Evolutionary conservation across 305 asterid genomes (phyloP).

Genomic region (Fraxinus nigra): DNA sequence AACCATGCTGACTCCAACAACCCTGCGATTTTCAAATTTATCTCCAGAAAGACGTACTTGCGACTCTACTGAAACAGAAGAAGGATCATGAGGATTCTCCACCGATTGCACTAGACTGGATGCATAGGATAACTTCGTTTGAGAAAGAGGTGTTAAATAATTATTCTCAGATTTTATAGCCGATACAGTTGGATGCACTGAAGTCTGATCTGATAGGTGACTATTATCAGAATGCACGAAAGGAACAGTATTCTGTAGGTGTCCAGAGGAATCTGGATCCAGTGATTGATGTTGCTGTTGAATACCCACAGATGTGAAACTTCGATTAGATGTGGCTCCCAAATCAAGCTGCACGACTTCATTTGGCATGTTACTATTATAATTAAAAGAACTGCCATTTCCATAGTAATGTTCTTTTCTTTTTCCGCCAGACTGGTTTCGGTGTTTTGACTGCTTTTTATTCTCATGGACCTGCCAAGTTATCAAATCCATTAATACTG

Average conservation of each 20-base stretch:
- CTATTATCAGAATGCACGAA: slow-evolving; percentile 42
- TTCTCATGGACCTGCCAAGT: slow-evolving; percentile 45
- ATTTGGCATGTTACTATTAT: slow-evolving; percentile 32
- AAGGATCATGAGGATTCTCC: slow-evolving; percentile 33
- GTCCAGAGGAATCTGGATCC: slow-evolving; percentile 36
- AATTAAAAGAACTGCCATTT: slow-evolving; percentile 28
- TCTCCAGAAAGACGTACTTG: slow-evolving; percentile 32
- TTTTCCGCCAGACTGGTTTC: slow-evolving; percentile 26
- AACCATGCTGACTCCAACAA: slow-evolving; percentile 31
- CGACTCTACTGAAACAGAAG: slow-evolving; percentile 31
- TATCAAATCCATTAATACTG: slow-evolving; percentile 14
- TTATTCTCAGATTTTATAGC: slow-evolving; percentile 50
- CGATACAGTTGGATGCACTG: slow-evolving; percentile 37
- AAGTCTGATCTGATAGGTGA: slow-evolving; percentile 39
- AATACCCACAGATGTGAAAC: slow-evolving; percentile 25
- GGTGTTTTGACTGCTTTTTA: slow-evolving; percentile 46
- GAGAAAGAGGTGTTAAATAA: slow-evolving; percentile 40
- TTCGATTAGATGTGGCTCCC: slow-evolving; percentile 33
- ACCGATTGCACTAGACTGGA: slow-evolving; percentile 42
- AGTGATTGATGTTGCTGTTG: slow-evolving; percentile 31
- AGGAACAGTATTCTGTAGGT: slow-evolving; percentile 34
- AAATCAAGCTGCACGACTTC: slow-evolving; percentile 37
- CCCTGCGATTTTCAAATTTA: slow-evolving; percentile 40
- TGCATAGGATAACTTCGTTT: slow-evolving; percentile 48
- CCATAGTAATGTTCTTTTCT: slow-evolving; percentile 19